Evolutionary conservation across 148 eudicot species (phyloP), one percentile per base, ranked within the genome.

Genomic region (Pouteria glomerata): DNA sequence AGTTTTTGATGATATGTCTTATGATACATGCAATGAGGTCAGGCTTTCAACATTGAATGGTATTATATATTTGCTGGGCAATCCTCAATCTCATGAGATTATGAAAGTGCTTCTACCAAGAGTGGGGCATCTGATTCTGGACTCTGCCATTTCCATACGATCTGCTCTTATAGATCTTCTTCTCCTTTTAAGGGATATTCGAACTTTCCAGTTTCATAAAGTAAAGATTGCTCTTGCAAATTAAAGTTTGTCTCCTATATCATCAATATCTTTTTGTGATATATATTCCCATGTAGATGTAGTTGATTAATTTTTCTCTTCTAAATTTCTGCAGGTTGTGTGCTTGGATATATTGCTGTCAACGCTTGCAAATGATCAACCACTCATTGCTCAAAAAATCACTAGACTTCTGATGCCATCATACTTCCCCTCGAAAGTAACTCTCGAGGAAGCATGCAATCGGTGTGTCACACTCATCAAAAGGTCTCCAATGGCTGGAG

Each of bases 71-170:
- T 75, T 95, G 81, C 80, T 92, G 68, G 92, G 94, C 21, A 95
- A 92, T 79, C 96, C 99, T 76, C 97, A 88, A 68, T 84, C 96
- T 70, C 99, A 95, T 69, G 96, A 95, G 82, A 73, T 95, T 72
- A 85, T 95, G 8, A 95, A 92, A 84, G 96, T 95, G 74, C 90
- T 95, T 59, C 82, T 95, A 60, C 96, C 99, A 39, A 83, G 97
- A 78, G 31, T 88, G 56, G 87, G 86, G 24, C 86, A 77, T 75
- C 77, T 91, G 78, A 88, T 95, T 73, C 27, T 59, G 70, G 99
- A 95, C 79, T 56, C 89, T 66, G 70, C 86, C 75, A 60, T 81
- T 65, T 78, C 91, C 23, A 67, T 87, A 50, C 96, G 99, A 34
- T 77, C 82, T 80, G 96, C 90, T 79, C 62, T 85, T 52, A 57